Evolutionary conservation across 441 rosid genomes (phyloP).

Genomic region (Gossypium davidsonii): DNA sequence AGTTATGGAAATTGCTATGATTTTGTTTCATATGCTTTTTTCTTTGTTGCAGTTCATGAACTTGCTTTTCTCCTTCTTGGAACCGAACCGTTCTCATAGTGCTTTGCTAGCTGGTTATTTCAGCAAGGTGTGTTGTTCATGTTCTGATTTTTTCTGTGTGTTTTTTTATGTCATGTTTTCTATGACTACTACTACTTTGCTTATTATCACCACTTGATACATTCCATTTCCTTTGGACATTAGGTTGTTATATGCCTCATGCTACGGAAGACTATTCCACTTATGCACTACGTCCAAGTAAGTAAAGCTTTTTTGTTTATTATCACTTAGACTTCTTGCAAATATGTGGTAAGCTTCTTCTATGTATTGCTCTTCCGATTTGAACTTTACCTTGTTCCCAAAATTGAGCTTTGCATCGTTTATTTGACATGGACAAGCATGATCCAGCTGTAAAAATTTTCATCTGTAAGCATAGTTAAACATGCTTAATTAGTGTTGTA

Average conservation of each 20-base stretch:
- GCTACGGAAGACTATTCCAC: slow-evolving; percentile 81
- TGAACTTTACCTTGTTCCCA: not conserved
- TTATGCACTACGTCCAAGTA: slow-evolving; percentile 88
- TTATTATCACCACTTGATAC: slow-evolving; percentile 5
- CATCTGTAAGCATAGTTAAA: not conserved
- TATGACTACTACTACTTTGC: not conserved
- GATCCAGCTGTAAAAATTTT: not conserved
- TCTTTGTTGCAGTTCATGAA: slow-evolving; percentile 69
- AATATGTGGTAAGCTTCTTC: not conserved
- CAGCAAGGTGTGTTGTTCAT: slow-evolving; percentile 56
- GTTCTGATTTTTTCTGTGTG: not conserved
- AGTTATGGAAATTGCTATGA: slow-evolving; percentile 2
- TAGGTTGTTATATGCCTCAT: slow-evolving; percentile 92
- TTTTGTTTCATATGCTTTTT: not conserved
- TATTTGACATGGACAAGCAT: not conserved
- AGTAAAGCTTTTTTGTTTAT: slow-evolving; percentile 25
- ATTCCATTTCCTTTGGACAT: slow-evolving; percentile 30
- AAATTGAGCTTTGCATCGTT: not conserved
- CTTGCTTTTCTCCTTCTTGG: slow-evolving; percentile 89
- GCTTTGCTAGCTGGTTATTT: slow-evolving; percentile 94
- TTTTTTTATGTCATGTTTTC: not conserved
- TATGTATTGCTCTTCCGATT: not conserved
- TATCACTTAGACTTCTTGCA: not conserved
- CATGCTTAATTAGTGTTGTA: not conserved
- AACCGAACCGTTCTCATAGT: slow-evolving; percentile 77